These are phyloP conservation scores for Rhododendron ovatum DNA, from an alignment of 148 eudicot genomes.

Conservation along the genomic window DNA sequence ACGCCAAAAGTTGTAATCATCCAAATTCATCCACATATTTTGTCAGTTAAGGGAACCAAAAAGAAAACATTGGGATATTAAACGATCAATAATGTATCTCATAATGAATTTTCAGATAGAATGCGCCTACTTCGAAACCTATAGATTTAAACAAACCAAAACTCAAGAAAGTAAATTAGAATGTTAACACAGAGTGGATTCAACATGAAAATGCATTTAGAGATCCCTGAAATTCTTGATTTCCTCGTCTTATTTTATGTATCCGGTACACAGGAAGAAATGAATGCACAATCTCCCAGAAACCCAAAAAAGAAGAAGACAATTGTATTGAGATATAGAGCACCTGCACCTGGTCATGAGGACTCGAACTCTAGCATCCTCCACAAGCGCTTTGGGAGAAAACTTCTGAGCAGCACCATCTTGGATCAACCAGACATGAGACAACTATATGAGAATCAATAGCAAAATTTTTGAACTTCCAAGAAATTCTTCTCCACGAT, in stretches of 20 bases:
- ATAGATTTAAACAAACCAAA: neutral
- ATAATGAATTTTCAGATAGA: neutral
- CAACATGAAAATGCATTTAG: neutral
- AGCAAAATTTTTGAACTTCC: neutral
- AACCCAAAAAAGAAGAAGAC: neutral
- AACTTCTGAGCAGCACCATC: neutral
- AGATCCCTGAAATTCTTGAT: neutral
- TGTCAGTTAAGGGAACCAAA: neutral
- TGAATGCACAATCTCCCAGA: neutral
- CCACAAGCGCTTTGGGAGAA: neutral
- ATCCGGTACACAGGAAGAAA: neutral
- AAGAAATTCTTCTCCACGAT: neutral
- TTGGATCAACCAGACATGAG: neutral
- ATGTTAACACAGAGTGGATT: neutral
- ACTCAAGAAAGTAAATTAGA: neutral
- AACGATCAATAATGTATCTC: neutral
- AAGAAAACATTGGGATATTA: neutral
- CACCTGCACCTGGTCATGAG: neutral
- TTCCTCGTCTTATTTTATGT: neutral
- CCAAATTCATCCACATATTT: neutral
- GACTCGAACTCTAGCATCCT: neutral
- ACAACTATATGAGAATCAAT: neutral
- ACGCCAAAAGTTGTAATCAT: neutral
- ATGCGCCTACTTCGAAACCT: neutral
- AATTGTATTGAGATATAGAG: neutral